Percentiles rank a stretch among this genome's conserved stretches.
Conservation (phyloP, 2,329 filamentous ascomycete species). For the Fusarium circinatum region DNA sequence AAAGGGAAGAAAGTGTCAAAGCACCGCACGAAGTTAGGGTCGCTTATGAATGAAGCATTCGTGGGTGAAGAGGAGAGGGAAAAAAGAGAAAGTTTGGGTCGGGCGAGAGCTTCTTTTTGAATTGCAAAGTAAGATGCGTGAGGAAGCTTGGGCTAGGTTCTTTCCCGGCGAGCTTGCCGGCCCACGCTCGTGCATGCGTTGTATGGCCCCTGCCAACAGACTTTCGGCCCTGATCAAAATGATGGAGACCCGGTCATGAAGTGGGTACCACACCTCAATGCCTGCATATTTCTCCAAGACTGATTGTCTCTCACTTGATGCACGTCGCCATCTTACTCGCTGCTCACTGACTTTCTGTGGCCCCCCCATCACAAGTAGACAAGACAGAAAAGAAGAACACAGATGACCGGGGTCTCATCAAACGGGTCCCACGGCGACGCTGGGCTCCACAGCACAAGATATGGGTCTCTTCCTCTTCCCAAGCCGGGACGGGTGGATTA, state of each 20-base stretch:
- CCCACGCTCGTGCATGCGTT: slow-evolving; percentile 22
- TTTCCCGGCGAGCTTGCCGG: slow-evolving; percentile 44
- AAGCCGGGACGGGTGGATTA: slow-evolving; percentile 38
- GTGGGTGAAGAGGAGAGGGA: slow-evolving; percentile 58
- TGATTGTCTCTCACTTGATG: slow-evolving; percentile 30
- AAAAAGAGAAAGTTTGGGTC: slow-evolving; percentile 47
- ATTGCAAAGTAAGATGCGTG: slow-evolving; percentile 42
- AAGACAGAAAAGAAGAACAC: slow-evolving; percentile 26
- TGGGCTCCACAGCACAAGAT: slow-evolving; percentile 27
- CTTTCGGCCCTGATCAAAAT: slow-evolving; percentile 42
- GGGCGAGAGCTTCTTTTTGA: slow-evolving; percentile 55
- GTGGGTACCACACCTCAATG: slow-evolving; percentile 28
- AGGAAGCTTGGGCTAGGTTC: slow-evolving; percentile 31
- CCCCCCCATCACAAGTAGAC: slow-evolving; percentile 22
- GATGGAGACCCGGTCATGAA: slow-evolving; percentile 36
- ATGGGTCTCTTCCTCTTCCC: slow-evolving; percentile 19
- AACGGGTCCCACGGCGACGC: slow-evolving; percentile 37
- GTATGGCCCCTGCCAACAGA: slow-evolving; percentile 41
- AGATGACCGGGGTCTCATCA: slow-evolving; percentile 34
- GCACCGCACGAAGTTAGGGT: slow-evolving; percentile 62
- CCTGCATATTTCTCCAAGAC: slow-evolving; percentile 33
- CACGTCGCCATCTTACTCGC: slow-evolving; percentile 21
- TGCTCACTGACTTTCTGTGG: slow-evolving; percentile 23
- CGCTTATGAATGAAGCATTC: slow-evolving; percentile 59
- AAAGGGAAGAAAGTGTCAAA: slow-evolving; percentile 49